Conservation (phyloP, 2,329 filamentous ascomycete species). For the Aspergillus amoenus region DNA sequence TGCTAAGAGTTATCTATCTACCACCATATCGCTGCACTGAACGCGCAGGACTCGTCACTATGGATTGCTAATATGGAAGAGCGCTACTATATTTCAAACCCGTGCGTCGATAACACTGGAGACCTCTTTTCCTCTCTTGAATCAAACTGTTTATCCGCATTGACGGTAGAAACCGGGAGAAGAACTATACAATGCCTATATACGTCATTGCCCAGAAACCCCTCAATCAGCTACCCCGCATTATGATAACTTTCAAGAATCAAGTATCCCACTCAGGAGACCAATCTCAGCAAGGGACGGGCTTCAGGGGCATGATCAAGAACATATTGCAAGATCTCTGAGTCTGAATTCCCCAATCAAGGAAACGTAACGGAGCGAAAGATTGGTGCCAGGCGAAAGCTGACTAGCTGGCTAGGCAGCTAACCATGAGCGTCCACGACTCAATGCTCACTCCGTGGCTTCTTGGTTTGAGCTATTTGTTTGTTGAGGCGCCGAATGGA, state of each 20-base stretch:
- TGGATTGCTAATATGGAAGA: too few relatives aligned
- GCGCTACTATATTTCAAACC: too few relatives aligned
- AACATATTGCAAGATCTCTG: not conserved
- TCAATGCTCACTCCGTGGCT: not conserved
- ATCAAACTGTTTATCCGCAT: not conserved
- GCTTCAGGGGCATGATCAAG: not conserved
- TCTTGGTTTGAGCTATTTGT: not conserved
- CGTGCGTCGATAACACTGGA: too few relatives aligned
- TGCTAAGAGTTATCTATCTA: too few relatives aligned
- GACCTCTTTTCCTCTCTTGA: too few relatives aligned
- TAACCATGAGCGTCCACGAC: not conserved
- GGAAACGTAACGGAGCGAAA: not conserved
- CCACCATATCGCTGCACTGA: too few relatives aligned
- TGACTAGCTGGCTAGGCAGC: too few relatives aligned
- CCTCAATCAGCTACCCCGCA: constrained; percentile 3
- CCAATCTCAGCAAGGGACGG: not conserved
- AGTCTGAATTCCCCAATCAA: not conserved
- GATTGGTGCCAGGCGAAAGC: not conserved
- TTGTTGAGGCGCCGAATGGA: not conserved
- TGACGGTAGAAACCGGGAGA: not conserved
- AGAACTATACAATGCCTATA: not conserved
- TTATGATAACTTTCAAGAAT: not conserved
- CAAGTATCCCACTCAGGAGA: too few relatives aligned
- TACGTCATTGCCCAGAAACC: constrained; percentile 5
- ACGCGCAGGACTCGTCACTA: too few relatives aligned